Conservation (phyloP, 2,329 filamentous ascomycete species). For the Exophiala sideris region DNA sequence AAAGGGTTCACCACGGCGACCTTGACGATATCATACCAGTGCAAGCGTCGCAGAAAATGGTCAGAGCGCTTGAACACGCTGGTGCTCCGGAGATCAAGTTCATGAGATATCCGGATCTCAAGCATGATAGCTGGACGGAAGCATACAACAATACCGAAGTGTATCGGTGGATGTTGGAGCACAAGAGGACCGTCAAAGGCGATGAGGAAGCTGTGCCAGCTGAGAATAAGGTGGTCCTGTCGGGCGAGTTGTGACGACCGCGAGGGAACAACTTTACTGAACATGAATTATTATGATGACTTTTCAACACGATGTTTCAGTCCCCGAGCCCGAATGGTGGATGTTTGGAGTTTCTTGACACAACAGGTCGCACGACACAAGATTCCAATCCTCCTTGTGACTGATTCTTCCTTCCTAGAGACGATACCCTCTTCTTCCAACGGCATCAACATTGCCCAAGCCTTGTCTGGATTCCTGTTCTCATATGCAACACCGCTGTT, state of each 20-base stretch:
- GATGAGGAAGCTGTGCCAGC: conserved; percentile 16
- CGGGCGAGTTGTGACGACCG: background rate
- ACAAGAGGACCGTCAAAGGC: conserved; percentile 7
- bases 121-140: conserved; percentile 20
- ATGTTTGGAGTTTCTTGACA: too few species aligned
- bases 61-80: conserved; percentile 9
- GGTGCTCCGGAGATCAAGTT: conserved; percentile 12
- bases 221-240: conserved; percentile 13
- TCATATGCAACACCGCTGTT: too few species aligned
- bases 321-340: background rate
- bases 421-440: too few species aligned
- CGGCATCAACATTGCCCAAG: too few species aligned
- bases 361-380: too few species aligned
- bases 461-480: too few species aligned
- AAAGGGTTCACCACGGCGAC: conserved; percentile 19
- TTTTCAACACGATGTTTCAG: background rate
- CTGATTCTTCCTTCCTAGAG: too few species aligned
- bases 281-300: background rate
- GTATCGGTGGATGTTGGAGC: conserved; percentile 18
- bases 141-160: conserved; percentile 17
- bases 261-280: background rate
- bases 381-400: too few species aligned
- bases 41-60: conserved; percentile 17
- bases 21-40: conserved; percentile 18
- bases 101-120: conserved; percentile 15